phyloP scores from a whole-genome alignment of 148 eudicot genomes.

The Selenicereus undatus region DNA sequence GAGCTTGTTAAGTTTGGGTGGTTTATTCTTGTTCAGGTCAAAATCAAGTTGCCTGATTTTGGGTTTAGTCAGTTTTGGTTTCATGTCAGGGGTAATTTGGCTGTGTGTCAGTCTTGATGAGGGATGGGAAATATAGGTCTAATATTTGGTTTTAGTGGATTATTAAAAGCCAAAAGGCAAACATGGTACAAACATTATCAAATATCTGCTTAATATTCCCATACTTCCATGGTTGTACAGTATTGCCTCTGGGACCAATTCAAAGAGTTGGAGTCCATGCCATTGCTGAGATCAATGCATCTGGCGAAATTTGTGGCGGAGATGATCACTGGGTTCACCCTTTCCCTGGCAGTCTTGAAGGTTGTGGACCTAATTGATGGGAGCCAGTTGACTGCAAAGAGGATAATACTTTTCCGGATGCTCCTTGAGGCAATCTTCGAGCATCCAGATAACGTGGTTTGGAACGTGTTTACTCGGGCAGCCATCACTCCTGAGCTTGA shows the following conservation, averaged over 20 bases:
- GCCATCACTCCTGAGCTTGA: constrained; percentile 71
- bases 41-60: background rate
- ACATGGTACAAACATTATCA: no score
- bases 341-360: constrained; percentile 77
- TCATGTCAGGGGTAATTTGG: background rate
- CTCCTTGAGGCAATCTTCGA: constrained; percentile 71
- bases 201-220: no score
- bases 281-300: constrained; percentile 69
- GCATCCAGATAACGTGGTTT: constrained; percentile 52
- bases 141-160: background rate
- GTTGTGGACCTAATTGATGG: constrained; percentile 58
- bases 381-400: constrained; percentile 50
- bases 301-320: constrained; percentile 70
- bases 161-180: no score
- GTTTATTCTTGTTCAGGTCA: background rate
- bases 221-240: constrained; percentile 32
- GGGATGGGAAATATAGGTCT: background rate
- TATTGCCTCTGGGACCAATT: constrained; percentile 93
- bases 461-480: constrained; percentile 79
- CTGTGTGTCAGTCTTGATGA: background rate
- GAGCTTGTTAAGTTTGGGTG: background rate
- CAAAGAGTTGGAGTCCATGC: constrained; percentile 80
- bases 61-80: background rate
- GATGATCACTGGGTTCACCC: constrained; percentile 65
- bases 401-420: constrained; percentile 82